Conservation (phyloP, 441 rosid species). For the Eruca vesicaria region DNA sequence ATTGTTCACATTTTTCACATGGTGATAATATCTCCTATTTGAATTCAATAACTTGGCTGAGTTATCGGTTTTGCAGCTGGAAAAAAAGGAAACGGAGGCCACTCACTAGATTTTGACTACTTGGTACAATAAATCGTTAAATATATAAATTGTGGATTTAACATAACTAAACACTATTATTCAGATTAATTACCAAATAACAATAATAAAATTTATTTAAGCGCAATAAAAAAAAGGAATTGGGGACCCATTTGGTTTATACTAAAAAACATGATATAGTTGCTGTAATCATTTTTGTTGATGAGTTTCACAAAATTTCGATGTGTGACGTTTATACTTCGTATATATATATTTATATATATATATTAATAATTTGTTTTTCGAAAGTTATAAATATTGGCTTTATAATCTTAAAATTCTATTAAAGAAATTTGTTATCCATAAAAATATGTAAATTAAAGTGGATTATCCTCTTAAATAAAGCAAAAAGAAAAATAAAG, state of each 20-base stretch:
- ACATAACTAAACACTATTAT: background rate
- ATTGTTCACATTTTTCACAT: no score
- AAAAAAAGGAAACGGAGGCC: background rate
- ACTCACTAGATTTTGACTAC: background rate
- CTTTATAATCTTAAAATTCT: no score
- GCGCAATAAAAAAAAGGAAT: background rate
- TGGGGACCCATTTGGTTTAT: no score
- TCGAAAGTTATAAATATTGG: background rate
- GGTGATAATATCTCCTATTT: no score
- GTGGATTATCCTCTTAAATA: background rate
- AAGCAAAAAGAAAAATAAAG: background rate
- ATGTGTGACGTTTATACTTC: no score
- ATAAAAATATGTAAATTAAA: background rate
- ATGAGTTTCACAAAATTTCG: no score
- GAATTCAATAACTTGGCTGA: no score
- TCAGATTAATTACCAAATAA: background rate
- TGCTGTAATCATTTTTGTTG: no score
- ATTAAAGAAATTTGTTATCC: background rate
- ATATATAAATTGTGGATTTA: background rate
- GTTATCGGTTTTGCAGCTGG: background rate
- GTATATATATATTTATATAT: no score
- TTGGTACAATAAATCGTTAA: background rate
- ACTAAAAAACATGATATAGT: no score
- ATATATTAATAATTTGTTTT: no score
- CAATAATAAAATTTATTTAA: no score